These are phyloP conservation scores for Dionaea muscipula DNA, from an alignment of 179 eudicot species.

Conservation along the genomic window DNA sequence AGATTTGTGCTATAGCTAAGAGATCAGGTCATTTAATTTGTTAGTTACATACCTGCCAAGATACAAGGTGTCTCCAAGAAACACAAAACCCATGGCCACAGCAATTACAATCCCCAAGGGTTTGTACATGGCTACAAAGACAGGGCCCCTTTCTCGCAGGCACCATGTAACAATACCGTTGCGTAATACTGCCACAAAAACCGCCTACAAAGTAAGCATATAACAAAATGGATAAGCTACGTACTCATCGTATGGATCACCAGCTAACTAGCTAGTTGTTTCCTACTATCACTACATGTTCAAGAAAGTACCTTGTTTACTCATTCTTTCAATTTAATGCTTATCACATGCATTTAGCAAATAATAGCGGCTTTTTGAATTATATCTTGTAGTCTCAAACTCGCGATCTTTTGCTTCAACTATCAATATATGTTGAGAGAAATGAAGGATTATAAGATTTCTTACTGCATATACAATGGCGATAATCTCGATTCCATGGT, in stretches of 20 bases:
- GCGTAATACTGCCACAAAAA: slow-evolving; percentile 29
- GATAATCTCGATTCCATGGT: slow-evolving; percentile 22
- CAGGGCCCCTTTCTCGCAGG: slow-evolving; percentile 35
- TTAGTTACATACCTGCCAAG: slow-evolving; percentile 30
- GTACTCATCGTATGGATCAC: no score
- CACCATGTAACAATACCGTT: slow-evolving; percentile 37
- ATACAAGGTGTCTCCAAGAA: slow-evolving; percentile 34
- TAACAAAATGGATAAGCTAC: slow-evolving; percentile 1
- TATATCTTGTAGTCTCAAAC: no score
- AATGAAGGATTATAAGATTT: background rate
- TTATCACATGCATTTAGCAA: no score
- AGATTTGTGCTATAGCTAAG: no score
- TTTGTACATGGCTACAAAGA: slow-evolving; percentile 60
- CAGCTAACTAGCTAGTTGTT: no score
- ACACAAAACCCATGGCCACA: slow-evolving; percentile 31
- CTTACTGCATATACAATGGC: slow-evolving; percentile 27
- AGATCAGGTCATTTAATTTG: background rate
- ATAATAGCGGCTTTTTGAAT: no score
- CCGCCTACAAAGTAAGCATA: slow-evolving; percentile 18
- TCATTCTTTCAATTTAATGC: no score
- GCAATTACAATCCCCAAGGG: slow-evolving; percentile 64
- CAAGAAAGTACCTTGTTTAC: no score
- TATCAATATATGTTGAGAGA: no score
- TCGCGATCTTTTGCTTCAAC: no score
- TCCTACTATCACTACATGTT: no score